phyloP scores from a whole-genome alignment of 1,284 basidiomycete species.

The Ganoderma multipileum region DNA sequence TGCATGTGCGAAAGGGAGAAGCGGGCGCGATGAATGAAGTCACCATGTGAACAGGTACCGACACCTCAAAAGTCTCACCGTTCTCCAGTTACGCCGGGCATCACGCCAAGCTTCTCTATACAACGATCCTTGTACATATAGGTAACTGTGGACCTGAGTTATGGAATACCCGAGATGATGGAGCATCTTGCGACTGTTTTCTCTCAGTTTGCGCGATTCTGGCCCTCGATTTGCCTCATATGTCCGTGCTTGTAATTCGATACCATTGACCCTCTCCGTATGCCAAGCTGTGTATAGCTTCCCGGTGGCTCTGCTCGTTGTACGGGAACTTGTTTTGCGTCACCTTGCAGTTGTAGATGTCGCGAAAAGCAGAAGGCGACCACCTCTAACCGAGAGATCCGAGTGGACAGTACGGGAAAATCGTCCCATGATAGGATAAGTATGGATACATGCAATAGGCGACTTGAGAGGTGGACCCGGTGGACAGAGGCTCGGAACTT shows the following conservation, averaged over 20 bases:
- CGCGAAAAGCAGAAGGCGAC: not conserved
- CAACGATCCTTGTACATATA: too few relatives aligned
- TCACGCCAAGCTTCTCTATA: not conserved
- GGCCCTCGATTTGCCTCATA: not conserved
- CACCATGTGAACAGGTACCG: constrained; percentile 16
- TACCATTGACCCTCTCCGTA: not conserved
- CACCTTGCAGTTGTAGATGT: not conserved
- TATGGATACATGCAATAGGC: too few relatives aligned
- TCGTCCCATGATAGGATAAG: too few relatives aligned
- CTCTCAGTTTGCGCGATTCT: not conserved
- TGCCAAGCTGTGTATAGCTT: not conserved
- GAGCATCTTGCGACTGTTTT: not conserved
- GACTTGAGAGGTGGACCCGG: too few relatives aligned
- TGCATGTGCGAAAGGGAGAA: not conserved
- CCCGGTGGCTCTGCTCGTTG: not conserved
- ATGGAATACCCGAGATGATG: not conserved
- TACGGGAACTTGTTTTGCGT: not conserved
- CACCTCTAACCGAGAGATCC: not conserved
- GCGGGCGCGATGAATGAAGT: constrained; percentile 2
- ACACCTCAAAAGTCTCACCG: not conserved
- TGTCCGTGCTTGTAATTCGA: not conserved
- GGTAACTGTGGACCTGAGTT: not conserved
- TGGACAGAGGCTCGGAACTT: too few relatives aligned
- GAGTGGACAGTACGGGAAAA: too few relatives aligned
- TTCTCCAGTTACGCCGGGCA: not conserved